Percentiles rank a stretch among this genome's conserved stretches.
phyloP scores from a whole-genome alignment of 2,329 filamentous ascomycete species.

The Ceratocystis alfenasii region DNA sequence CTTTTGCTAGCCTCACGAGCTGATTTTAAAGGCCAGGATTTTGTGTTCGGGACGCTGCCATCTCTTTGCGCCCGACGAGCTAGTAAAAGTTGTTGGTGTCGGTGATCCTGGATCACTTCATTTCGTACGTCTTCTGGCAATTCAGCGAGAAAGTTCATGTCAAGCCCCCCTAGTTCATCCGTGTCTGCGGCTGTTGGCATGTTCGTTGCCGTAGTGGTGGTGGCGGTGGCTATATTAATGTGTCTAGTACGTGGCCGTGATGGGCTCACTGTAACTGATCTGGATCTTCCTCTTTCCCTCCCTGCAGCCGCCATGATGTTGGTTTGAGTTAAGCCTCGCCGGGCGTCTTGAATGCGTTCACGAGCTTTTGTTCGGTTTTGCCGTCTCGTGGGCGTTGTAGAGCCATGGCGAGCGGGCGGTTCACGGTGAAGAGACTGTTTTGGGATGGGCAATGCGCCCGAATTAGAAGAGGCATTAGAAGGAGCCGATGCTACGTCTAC shows the following conservation, averaged over 20 bases:
- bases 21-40: not conserved
- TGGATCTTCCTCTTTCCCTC: not conserved
- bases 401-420: not conserved
- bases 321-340: conserved; percentile 57
- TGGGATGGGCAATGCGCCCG: not conserved
- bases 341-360: conserved; percentile 42
- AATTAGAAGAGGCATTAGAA: conserved; percentile 25
- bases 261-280: conserved; percentile 15
- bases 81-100: conserved; percentile 31
- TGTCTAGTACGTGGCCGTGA: conserved; percentile 6
- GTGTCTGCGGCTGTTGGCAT: conserved; percentile 28
- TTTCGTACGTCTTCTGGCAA: conserved; percentile 67
- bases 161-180: conserved; percentile 35
- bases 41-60: not conserved
- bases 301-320: conserved; percentile 40
- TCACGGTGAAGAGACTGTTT: conserved; percentile 8
- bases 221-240: conserved; percentile 16
- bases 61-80: not conserved
- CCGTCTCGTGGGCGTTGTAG: conserved; percentile 25
- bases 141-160: conserved; percentile 65
- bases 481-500: conserved; percentile 15
- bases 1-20: not conserved
- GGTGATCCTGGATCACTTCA: conserved; percentile 68
- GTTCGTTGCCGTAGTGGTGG: conserved; percentile 23
- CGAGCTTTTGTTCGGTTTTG: conserved; percentile 35